Conservation (phyloP, 495 filamentous ascomycete genomes). For the Trypethelium eluteriae region DNA sequence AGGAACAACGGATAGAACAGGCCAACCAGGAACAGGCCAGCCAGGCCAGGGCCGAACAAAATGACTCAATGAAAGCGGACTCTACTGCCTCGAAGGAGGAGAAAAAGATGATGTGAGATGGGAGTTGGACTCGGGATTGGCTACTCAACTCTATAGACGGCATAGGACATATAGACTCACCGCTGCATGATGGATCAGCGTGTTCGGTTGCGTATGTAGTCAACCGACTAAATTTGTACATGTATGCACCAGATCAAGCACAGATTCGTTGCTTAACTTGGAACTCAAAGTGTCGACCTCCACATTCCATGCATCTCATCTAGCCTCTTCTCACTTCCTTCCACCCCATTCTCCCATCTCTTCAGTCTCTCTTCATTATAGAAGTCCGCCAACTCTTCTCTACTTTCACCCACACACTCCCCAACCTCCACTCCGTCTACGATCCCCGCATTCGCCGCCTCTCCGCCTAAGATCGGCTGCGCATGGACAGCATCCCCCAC, state of each 20-base stretch:
- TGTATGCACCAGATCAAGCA: no score
- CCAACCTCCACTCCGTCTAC: slow-evolving; percentile 37
- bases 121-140: no score
- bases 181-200: background rate
- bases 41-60: background rate
- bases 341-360: background rate
- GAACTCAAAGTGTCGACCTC: background rate
- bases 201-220: background rate
- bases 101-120: background rate
- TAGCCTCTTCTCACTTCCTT: background rate
- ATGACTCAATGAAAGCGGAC: slow-evolving; percentile 4
- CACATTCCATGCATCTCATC: slow-evolving; percentile 10
- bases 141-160: slow-evolving; percentile 6
- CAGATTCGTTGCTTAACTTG: background rate
- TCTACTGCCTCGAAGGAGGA: background rate
- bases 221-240: background rate
- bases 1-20: slow-evolving; percentile 37
- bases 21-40: no score
- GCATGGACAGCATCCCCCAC: slow-evolving; percentile 39
- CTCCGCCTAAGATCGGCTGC: slow-evolving; percentile 37
- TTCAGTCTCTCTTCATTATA: slow-evolving; percentile 14
- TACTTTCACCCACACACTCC: slow-evolving; percentile 26
- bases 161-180: slow-evolving; percentile 3
- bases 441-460: slow-evolving; percentile 39
- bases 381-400: slow-evolving; percentile 22